Conservation (phyloP, 1,284 basidiomycete genomes). For the Naganishia liquefaciens region DNA sequence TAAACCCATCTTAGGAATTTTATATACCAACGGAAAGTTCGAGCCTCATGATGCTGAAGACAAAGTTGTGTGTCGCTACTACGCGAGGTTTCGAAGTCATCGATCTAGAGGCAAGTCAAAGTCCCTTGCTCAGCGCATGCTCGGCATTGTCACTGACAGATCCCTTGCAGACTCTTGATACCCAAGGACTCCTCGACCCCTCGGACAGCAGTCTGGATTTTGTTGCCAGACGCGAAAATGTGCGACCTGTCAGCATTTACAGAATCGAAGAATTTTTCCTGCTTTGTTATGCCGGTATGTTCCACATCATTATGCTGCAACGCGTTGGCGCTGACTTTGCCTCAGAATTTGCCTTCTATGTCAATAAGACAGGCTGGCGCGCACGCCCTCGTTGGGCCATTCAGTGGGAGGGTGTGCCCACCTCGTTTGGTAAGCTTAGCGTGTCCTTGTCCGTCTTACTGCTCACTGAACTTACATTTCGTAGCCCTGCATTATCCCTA, state of each 20-base stretch:
- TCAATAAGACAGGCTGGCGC: constrained; percentile 93
- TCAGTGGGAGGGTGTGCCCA: constrained; percentile 93
- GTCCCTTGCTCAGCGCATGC: neutral
- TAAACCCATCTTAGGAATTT: constrained; percentile 69
- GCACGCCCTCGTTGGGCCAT: constrained; percentile 91
- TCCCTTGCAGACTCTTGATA: constrained; percentile 72
- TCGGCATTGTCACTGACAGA: neutral
- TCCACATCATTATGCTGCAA: neutral
- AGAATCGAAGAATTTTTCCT: constrained; percentile 96
- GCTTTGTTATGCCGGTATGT: constrained; percentile 91
- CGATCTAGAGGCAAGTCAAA: constrained; percentile 68
- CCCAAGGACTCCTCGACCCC: constrained; percentile 92
- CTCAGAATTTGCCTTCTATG: constrained; percentile 96
- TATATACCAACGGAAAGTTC: constrained; percentile 97
- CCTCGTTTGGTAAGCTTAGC: constrained; percentile 75
- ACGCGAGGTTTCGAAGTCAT: constrained; percentile 99
- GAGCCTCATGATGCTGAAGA: constrained; percentile 97
- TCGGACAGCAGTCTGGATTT: constrained; percentile 89
- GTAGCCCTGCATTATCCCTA: constrained; percentile 94
- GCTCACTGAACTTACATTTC: constrained; percentile 12
- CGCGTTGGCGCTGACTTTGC: neutral
- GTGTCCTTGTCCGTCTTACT: constrained; percentile 11
- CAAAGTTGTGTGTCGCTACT: constrained; percentile 94
- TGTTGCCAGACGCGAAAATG: constrained; percentile 82
- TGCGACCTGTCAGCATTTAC: constrained; percentile 94